These are phyloP conservation scores for Malus orientalis DNA, from an alignment of 306 rosid genomes.

Conservation along the genomic window DNA sequence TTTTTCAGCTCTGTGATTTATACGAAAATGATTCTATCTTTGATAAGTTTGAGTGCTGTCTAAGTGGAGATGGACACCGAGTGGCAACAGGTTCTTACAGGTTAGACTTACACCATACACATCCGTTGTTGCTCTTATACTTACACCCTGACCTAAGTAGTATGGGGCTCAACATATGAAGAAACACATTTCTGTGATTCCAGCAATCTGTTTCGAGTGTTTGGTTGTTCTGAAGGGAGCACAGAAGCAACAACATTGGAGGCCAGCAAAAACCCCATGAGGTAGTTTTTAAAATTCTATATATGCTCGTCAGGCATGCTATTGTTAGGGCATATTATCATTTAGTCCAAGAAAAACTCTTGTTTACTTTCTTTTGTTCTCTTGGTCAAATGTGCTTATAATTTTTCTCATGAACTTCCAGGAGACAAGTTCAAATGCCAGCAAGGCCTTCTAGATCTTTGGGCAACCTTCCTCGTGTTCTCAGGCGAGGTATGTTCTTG, in stretches of 20 bases:
- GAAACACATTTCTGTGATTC: conserved; percentile 22
- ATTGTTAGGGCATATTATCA: neutral
- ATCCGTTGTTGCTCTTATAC: neutral
- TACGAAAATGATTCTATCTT: conserved; percentile 96
- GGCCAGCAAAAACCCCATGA: conserved; percentile 99
- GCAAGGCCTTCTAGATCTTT: conserved; percentile 48
- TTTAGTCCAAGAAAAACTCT: neutral
- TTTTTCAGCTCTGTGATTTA: conserved; percentile 77
- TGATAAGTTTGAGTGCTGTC: conserved; percentile 92
- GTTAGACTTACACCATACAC: conserved; percentile 24
- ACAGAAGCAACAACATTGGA: conserved; percentile 77
- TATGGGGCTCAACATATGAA: neutral
- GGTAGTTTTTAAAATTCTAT: conserved; percentile 36
- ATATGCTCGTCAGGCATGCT: neutral
- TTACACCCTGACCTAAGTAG: neutral
- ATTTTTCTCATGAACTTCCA: conserved; percentile 7
- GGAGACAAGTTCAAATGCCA: conserved; percentile 60
- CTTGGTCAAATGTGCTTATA: neutral
- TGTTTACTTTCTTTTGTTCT: neutral
- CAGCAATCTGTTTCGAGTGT: conserved; percentile 95
- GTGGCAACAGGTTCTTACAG: conserved; percentile 97
- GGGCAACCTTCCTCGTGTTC: conserved; percentile 49
- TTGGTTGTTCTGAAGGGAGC: conserved; percentile 80
- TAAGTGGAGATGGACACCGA: conserved; percentile 85
- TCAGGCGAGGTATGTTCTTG: conserved; percentile 42